Conservation (phyloP, 2,329 filamentous ascomycete species). For the Aureobasidium lini region DNA sequence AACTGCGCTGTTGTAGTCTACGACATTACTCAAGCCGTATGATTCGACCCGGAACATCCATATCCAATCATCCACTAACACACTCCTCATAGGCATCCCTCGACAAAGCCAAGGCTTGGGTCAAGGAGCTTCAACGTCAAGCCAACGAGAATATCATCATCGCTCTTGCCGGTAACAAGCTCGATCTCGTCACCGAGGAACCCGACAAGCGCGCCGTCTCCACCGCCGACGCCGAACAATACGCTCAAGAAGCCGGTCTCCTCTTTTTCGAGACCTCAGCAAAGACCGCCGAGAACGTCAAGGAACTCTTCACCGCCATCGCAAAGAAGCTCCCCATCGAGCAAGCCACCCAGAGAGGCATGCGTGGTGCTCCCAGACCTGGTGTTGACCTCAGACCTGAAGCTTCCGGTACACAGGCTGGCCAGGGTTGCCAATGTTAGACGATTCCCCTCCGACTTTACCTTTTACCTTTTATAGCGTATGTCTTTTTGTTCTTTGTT, state of each 20-base stretch:
- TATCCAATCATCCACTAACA: background rate
- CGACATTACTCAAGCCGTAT: constrained; percentile 97
- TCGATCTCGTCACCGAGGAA: constrained; percentile 88
- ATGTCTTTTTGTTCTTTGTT: background rate
- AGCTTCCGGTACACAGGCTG: constrained; percentile 50
- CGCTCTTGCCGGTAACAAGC: constrained; percentile 93
- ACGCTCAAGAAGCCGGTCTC: constrained; percentile 85
- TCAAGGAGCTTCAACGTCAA: constrained; percentile 96
- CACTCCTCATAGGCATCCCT: constrained; percentile 64
- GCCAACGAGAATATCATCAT: constrained; percentile 99
- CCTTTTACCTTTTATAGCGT: background rate
- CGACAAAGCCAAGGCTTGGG: constrained; percentile 99
- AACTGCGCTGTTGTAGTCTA: constrained; percentile 99
- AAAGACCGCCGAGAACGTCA: constrained; percentile 94
- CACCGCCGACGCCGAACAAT: constrained; percentile 86
- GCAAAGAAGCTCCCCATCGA: constrained; percentile 96
- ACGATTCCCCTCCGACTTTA: background rate
- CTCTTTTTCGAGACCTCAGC: constrained; percentile 98
- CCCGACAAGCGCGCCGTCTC: constrained; percentile 92
- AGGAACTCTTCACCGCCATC: constrained; percentile 92
- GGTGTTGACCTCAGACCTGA: constrained; percentile 62
- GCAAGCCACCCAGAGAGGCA: constrained; percentile 84
- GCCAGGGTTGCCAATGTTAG: constrained; percentile 59
- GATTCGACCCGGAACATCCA: constrained; percentile 28
- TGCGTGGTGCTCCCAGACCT: constrained; percentile 54